These are phyloP conservation scores for Melampsora larici-populina DNA, from an alignment of 1,284 basidiomycete species.

Conservation along the genomic window DNA sequence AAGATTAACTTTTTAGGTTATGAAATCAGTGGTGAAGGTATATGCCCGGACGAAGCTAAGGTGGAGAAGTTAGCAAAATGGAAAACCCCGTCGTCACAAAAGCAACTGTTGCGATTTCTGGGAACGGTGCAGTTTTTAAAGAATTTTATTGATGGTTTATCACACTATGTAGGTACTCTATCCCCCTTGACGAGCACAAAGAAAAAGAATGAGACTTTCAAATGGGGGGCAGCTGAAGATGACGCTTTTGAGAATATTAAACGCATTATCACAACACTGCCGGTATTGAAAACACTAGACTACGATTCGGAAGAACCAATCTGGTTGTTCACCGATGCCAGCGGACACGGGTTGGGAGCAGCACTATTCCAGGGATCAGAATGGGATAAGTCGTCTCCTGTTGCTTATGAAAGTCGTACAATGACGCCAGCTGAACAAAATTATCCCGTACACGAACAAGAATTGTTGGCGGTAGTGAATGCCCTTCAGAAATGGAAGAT, in stretches of 20 bases:
- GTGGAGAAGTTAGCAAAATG: not conserved
- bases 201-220: not conserved
- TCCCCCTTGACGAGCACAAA: not conserved
- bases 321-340: constrained; percentile 42
- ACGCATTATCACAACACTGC: too few relatives aligned
- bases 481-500: constrained; percentile 44
- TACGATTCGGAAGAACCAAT: constrained; percentile 46
- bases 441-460: too few relatives aligned
- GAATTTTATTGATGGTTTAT: not conserved
- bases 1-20: constrained; percentile 8
- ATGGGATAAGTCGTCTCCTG: constrained; percentile 23
- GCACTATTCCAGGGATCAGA: constrained; percentile 39
- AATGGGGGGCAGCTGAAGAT: constrained; percentile 26
- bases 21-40: not conserved
- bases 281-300: constrained; percentile 54
- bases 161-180: not conserved
- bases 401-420: constrained; percentile 43
- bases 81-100: not conserved
- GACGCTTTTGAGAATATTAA: constrained; percentile 53
- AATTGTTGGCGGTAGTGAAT: constrained; percentile 35
- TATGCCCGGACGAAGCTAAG: not conserved
- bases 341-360: constrained; percentile 22
- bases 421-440: constrained; percentile 44
- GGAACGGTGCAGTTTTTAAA: constrained; percentile 8
- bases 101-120: not conserved